Evolutionary conservation across 495 filamentous ascomycete genomes (phyloP), one percentile per base, ranked within the genome.

Genomic region (Penicillium coprophilum): DNA sequence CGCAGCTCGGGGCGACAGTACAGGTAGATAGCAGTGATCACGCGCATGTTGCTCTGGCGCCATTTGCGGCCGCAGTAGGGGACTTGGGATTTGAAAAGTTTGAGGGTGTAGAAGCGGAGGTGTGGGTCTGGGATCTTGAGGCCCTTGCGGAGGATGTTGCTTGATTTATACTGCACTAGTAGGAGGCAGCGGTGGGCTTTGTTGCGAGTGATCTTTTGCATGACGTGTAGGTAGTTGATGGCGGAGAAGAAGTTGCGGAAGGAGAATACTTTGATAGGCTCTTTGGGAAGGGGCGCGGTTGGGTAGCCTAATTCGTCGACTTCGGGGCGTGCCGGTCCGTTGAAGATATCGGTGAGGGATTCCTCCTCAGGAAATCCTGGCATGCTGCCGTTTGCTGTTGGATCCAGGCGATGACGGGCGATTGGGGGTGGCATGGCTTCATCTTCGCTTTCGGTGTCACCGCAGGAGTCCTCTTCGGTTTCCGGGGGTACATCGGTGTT

Each of bases 31-130:
- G 91, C 92, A 0, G 94, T 98, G 68, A 98, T 98, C 60, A 97
- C 92, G 49, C 92, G 87, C 94, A 98, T 98, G 69, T 98, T 97
- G 52, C 85, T 85, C 77, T 98, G 94, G 17, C 94, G 85, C 94
- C 94, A 98, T 74, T 98, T 98, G 13, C 94, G 86, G 19, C 94
- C 93, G 70, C 94, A 97, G 75, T 95, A 98, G 13, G 94, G 94
- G 1, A 97, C 94, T 66, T 97, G 95, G 54, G 89, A 91, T 71
- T 98, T 98, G 85, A 97, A 96, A 0, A 98, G 82, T 67, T 98
- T 98, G 64, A 98, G 85, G 8, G 93, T 96, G 75, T 97, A 97
- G 27, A 93, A 85, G 8, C 95, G 87, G 19, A 98, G 81, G 57
- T 91, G 79, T 1, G 84, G 87, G 65, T 97, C 91, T 2, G 92